Conservation (phyloP, 805 yeast genomes). For the Wickerhamomyces bovis region DNA sequence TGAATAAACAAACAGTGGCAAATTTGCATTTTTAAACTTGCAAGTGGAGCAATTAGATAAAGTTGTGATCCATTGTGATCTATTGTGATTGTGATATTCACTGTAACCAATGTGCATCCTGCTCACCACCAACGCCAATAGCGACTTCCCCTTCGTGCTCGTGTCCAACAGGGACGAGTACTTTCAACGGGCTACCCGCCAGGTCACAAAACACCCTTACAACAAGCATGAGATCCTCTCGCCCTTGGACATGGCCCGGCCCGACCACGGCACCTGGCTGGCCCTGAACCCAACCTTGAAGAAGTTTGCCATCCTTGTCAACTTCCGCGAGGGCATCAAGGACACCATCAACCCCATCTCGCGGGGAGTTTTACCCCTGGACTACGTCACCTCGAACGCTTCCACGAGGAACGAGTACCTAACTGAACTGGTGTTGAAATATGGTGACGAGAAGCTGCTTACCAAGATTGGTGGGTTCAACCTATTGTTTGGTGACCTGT, state of each 20-base stretch:
- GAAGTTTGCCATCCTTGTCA: conserved; percentile 66
- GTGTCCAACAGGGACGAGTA: conserved; percentile 87
- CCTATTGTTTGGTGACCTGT: conserved; percentile 32
- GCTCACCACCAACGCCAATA: conserved; percentile 59
- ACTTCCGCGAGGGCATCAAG: conserved; percentile 49
- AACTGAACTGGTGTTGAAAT: conserved; percentile 13
- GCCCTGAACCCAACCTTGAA: conserved; percentile 55
- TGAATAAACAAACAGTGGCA: no score
- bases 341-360: conserved; percentile 27
- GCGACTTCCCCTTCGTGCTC: conserved; percentile 67
- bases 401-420: conserved; percentile 19
- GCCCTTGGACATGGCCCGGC: conserved; percentile 69
- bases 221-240: conserved; percentile 37
- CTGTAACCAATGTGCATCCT: conserved; percentile 65
- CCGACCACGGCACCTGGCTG: conserved; percentile 88
- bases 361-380: conserved; percentile 41
- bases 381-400: conserved; percentile 27
- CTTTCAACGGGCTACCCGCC: conserved; percentile 63
- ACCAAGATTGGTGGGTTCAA: conserved; percentile 27
- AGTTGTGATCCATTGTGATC: no score
- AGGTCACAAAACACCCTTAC: conserved; percentile 38
- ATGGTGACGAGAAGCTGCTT: conserved; percentile 14
- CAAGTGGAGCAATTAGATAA: no score
- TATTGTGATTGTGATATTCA: no score
- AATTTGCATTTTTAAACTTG: no score